These are phyloP conservation scores for Spongispora temasekensis DNA, from an alignment of 1,284 basidiomycete genomes.

Conservation along the genomic window DNA sequence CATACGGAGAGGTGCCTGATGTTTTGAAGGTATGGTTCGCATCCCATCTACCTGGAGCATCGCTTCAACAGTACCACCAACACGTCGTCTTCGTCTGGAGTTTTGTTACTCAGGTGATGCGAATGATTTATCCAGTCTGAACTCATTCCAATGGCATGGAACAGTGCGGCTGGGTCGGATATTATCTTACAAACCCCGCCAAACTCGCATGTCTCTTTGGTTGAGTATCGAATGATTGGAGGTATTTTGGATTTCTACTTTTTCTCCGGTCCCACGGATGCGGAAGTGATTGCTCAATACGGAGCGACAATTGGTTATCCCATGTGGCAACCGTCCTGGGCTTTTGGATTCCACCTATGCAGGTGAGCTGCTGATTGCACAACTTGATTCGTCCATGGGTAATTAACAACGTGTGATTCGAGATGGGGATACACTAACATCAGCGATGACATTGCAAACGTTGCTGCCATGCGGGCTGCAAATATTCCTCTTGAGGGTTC, in stretches of 20 bases:
- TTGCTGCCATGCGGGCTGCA: slow-evolving; percentile 60
- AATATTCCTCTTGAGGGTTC: slow-evolving; percentile 66
- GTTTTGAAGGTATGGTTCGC: slow-evolving; percentile 56
- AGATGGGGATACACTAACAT: slow-evolving; percentile 60
- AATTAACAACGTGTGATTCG: not conserved
- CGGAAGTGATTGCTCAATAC: slow-evolving; percentile 69
- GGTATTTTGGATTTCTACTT: slow-evolving; percentile 74
- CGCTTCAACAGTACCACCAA: slow-evolving; percentile 51
- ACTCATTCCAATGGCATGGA: not conserved
- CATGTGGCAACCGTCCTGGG: slow-evolving; percentile 68
- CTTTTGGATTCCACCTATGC: slow-evolving; percentile 73
- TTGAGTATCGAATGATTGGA: slow-evolving; percentile 65
- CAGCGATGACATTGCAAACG: slow-evolving; percentile 50
- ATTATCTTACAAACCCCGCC: slow-evolving; percentile 61
- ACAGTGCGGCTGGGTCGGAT: slow-evolving; percentile 59
- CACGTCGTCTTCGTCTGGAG: slow-evolving; percentile 63
- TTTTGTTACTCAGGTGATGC: slow-evolving; percentile 61
- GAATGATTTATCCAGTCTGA: not conserved
- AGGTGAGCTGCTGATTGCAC: slow-evolving; percentile 38
- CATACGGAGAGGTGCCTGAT: slow-evolving; percentile 4
- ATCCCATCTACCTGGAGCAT: slow-evolving; percentile 70
- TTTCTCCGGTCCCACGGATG: slow-evolving; percentile 66
- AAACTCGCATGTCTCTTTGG: slow-evolving; percentile 50
- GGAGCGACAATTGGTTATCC: slow-evolving; percentile 59
- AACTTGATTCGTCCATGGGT: too few relatives aligned